Evolutionary conservation across 148 eudicot genomes (phyloP), one percentile per base, ranked within the genome.

Genomic region (Euryodendron excelsum): DNA sequence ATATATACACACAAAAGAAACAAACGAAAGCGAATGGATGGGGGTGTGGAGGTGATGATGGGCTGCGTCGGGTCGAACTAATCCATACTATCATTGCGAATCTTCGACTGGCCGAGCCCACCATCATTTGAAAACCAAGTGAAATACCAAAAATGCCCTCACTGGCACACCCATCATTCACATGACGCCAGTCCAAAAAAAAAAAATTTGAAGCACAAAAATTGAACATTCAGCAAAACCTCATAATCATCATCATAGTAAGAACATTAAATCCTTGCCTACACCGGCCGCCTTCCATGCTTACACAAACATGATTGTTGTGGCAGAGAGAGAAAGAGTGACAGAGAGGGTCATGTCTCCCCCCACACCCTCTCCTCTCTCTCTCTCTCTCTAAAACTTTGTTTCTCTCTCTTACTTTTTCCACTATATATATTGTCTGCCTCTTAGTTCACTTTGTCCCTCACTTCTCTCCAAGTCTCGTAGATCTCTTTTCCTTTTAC

Each of bases 11-110:
- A 65, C 58, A 61, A 74, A 44, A 69, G 52, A 81, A 41, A 41
- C 45, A 41, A 41, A 41, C 82, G 78, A 80, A 77, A 83, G 77
- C 78, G 70, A 80, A 79, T 73, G 12, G 77, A 77, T 77, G 79
- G 52, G 17, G 4, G 25, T 69, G 36, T 69, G 84, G 82, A 20
- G 72, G 83, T 82, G 83, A 88, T 86, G 88, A 86, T 88, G 89
- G 87, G 84, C 66, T 76, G 71, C 73, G 52, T 81, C 56, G 80
- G 84, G 81, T 88, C 84, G 86, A 83, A 79, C 86, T 89, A 90
- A 90, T 87, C 92, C 86, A 80, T 78, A 82, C 81, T 86, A 90
- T 92, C 91, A 92, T 92, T 92, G 97, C 94, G 91, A 90, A 92
- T 92, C 96, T 92, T 86, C 79, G 82, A 85, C 87, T 75, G 88